A percentile compares a stretch with the other conserved stretches of the same genome.
Evolutionary conservation across 2,329 filamentous ascomycete species (phyloP).

Genomic region (Periconia sp.): DNA sequence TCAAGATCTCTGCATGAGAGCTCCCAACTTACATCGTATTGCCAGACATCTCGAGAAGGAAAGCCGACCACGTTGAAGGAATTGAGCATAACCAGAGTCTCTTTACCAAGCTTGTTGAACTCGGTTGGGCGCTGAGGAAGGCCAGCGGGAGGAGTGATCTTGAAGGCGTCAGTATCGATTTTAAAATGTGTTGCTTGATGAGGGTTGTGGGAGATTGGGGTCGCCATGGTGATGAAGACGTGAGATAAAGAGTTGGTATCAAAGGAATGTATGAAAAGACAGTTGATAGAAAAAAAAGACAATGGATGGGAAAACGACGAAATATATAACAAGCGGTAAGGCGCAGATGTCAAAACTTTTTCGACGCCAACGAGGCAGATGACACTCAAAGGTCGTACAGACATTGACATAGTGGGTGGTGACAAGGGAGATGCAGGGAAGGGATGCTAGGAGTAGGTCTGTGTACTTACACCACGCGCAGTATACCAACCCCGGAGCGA

Average conservation of each 20-base stretch:
- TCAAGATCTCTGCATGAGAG: not conserved
- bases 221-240: slow-evolving; percentile 1
- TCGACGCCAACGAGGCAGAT: not conserved
- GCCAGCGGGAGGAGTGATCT: slow-evolving; percentile 25
- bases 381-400: not conserved
- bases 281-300: not conserved
- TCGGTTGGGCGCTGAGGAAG: slow-evolving; percentile 40
- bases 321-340: not conserved
- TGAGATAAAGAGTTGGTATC: slow-evolving; percentile 9
- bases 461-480: slow-evolving; percentile 41
- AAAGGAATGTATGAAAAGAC: not conserved
- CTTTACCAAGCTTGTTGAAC: slow-evolving; percentile 43
- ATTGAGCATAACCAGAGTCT: slow-evolving; percentile 61
- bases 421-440: not conserved
- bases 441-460: slow-evolving; percentile 10
- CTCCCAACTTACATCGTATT: slow-evolving; percentile 74
- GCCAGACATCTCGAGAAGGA: slow-evolving; percentile 66
- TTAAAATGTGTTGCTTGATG: slow-evolving; percentile 14
- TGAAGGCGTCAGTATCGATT: slow-evolving; percentile 22
- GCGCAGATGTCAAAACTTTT: not conserved
- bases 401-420: not conserved
- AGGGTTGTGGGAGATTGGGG: slow-evolving; percentile 15
- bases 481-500: slow-evolving; percentile 37
- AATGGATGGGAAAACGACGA: too few species aligned
- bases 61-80: slow-evolving; percentile 69